phyloP scores from a whole-genome alignment of 1,284 basidiomycete species.

The Leccinum fallax region DNA sequence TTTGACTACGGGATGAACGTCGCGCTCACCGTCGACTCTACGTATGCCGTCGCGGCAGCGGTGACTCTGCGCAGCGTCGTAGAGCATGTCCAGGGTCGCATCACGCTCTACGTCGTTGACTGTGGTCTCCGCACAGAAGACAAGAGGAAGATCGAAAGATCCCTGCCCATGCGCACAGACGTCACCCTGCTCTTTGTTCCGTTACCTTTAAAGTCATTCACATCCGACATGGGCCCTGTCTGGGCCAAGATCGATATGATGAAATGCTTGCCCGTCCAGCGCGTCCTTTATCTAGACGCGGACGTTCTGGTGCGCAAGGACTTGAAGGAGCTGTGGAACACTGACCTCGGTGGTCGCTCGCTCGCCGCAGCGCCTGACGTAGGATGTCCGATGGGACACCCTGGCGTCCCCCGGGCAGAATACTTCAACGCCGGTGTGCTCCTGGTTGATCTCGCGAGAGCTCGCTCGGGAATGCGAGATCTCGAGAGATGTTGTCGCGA shows the following conservation, averaged over 20 bases:
- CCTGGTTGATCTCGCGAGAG: constrained; percentile 48
- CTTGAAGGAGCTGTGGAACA: constrained; percentile 47
- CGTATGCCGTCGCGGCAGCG: constrained; percentile 51
- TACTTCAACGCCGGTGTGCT: constrained; percentile 64
- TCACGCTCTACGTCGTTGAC: constrained; percentile 54
- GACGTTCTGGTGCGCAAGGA: constrained; percentile 51
- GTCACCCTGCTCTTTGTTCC: constrained; percentile 46
- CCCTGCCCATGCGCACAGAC: constrained; percentile 32
- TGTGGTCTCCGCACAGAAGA: constrained; percentile 44
- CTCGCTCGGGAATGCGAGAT: constrained; percentile 31
- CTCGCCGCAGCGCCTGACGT: constrained; percentile 52
- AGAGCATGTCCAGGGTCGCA: constrained; percentile 39
- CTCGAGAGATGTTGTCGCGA: constrained; percentile 32
- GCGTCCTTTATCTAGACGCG: constrained; percentile 55
- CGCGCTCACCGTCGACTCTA: constrained; percentile 45
- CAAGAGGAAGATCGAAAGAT: constrained; percentile 37
- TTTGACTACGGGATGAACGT: constrained; percentile 52
- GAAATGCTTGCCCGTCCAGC: constrained; percentile 48
- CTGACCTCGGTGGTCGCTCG: constrained; percentile 42
- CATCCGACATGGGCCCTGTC: constrained; percentile 33
- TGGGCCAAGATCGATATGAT: constrained; percentile 59
- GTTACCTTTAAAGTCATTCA: constrained; percentile 38
- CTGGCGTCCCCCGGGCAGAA: constrained; percentile 28
- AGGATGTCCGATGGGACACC: constrained; percentile 53
- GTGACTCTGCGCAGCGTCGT: constrained; percentile 49